Base-by-base conservation (phyloP, 1,139 yeast genomes). In the Blastobotrys aristatus region DNA sequence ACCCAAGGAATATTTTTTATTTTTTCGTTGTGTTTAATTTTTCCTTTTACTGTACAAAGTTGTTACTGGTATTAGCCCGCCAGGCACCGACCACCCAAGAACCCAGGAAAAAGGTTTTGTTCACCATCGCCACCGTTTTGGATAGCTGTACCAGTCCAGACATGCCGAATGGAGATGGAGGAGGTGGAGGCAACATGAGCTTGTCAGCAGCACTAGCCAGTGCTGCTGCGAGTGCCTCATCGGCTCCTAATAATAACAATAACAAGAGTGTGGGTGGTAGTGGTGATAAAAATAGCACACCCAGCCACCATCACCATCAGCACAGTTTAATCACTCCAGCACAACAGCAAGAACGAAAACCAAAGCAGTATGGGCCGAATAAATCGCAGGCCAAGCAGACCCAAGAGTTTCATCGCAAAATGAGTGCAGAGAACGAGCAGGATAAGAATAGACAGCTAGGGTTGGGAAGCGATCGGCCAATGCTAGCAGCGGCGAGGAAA, bases 331-430 rank as follows among this genome's bases (percentile, higher is more conserved):
- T 30, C 17, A 5, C 3, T 30, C 33, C 14, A 22, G 30, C 20
- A n/a, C 42, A 10, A 20, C 42, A 27, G 7, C 42, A 39, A 4
- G 31, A 8, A 4, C 31, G n/a, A 5, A 18, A 13, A 22, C 38
- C 21, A 17, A 40, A 40, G 36, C 46, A 49, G 39, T 11, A 37
- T 10, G 48, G 53, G 42, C 54, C 55, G 31, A 51, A 52, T 36
- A 49, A 51, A 44, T 46, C 54, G 8, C 32, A 35, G 13, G 37
- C 40, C 4, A 45, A 34, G 36, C 37, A 40, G 40, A 31, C 10
- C 16, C 40, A 40, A 29, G 44, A 40, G 17, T 38, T 18, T 30
- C n/a, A n/a, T n/a, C n/a, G n/a, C n/a, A n/a, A n/a, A n/a, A n/a
- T n/a, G n/a, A n/a, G n/a, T n/a, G n/a, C n/a, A n/a, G n/a, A n/a